Evolutionary conservation across 2,329 filamentous ascomycete species (phyloP).

Genomic region (Aspergillus udagawae): DNA sequence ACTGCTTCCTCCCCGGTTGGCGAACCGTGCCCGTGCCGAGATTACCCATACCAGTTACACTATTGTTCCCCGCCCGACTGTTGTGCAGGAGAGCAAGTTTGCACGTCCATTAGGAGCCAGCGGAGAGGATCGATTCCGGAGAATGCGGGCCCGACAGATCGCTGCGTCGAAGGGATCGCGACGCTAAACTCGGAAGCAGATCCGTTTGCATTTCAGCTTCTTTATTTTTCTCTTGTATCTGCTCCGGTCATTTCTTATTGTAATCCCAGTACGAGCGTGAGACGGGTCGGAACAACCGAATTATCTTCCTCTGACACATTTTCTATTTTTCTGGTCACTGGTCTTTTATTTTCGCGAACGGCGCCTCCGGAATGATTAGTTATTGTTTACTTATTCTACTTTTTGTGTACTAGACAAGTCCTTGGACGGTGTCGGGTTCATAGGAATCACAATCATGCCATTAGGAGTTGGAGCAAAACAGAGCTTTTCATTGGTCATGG

Average conservation of each 20-base stretch:
- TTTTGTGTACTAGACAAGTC: not conserved
- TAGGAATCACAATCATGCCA: not conserved
- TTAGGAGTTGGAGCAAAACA: not conserved
- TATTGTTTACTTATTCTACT: not conserved
- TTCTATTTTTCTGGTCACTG: not conserved
- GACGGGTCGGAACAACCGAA: not conserved
- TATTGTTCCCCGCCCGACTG: constrained; percentile 58
- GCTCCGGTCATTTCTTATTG: not conserved
- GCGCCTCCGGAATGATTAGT: not conserved
- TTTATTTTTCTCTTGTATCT: not conserved
- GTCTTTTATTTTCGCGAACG: not conserved
- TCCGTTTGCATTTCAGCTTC: constrained; percentile 3
- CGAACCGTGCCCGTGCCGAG: constrained; percentile 58
- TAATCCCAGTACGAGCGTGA: not conserved
- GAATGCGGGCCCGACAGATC: constrained; percentile 47
- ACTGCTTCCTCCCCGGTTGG: constrained; percentile 50
- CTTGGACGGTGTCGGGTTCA: not conserved
- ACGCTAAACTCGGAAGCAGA: constrained; percentile 21
- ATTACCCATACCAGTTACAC: constrained; percentile 58
- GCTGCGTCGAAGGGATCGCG: constrained; percentile 39
- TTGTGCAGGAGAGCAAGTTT: constrained; percentile 43
- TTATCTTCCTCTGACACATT: not conserved
- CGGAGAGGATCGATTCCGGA: constrained; percentile 47
- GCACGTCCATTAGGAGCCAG: constrained; percentile 44
- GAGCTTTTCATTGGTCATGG: not conserved